Conservation (phyloP, 2,329 filamentous ascomycete genomes). For the Escovopsis sp. region DNA sequence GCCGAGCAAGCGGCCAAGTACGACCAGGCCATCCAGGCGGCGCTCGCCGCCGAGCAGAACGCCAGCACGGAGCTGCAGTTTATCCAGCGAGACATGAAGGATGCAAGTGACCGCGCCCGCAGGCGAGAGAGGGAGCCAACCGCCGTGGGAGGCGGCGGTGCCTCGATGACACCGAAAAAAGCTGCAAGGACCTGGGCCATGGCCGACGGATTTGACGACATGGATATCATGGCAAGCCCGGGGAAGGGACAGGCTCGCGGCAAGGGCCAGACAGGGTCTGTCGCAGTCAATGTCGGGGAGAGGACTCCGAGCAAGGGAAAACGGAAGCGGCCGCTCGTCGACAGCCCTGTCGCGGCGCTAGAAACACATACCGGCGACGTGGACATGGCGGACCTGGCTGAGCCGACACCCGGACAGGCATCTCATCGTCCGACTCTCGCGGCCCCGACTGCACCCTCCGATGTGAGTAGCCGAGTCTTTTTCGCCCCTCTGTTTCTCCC, state of each 20-base stretch:
- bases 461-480: constrained; percentile 22
- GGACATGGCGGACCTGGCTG: constrained; percentile 17
- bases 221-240: constrained; percentile 39
- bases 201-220: constrained; percentile 64
- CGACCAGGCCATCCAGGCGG: constrained; percentile 46
- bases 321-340: constrained; percentile 48
- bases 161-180: constrained; percentile 44
- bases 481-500: too few relatives aligned
- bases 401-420: constrained; percentile 6
- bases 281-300: constrained; percentile 30
- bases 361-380: constrained; percentile 33
- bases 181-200: constrained; percentile 38
- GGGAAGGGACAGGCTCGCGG: constrained; percentile 30
- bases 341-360: constrained; percentile 51
- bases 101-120: constrained; percentile 34
- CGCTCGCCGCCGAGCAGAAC: constrained; percentile 48
- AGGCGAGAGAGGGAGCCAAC: constrained; percentile 23
- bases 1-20: constrained; percentile 49
- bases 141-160: constrained; percentile 10
- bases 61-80: constrained; percentile 58
- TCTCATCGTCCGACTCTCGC: constrained; percentile 10
- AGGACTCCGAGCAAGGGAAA: constrained; percentile 53
- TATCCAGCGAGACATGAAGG: constrained; percentile 52
- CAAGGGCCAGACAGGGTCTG: constrained; percentile 25
- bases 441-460: constrained; percentile 21